Evolutionary conservation across 139 green algal genomes (phyloP).

Genomic region (Zygnema circumcarinatum): DNA sequence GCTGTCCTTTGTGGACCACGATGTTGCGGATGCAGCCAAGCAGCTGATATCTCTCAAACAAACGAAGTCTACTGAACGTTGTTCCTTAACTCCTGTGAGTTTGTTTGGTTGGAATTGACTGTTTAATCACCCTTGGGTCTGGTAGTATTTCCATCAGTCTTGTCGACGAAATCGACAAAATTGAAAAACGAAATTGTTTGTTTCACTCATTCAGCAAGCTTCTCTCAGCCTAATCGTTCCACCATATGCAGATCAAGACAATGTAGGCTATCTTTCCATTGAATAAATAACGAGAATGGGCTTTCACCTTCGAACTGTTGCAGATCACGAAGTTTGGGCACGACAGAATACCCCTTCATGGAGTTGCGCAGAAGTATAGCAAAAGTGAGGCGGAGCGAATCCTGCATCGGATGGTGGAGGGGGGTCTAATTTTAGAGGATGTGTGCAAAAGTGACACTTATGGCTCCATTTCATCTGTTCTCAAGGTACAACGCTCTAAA

Average conservation of each 20-base stretch:
- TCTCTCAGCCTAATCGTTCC: neutral
- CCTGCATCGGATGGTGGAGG: constrained; percentile 48
- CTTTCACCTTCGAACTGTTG: constrained; percentile 16
- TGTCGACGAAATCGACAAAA: too few relatives aligned
- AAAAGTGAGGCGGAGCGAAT: constrained; percentile 62
- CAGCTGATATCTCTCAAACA: constrained; percentile 33
- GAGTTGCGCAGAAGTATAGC: constrained; percentile 49
- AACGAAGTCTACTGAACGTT: neutral
- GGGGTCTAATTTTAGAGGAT: constrained; percentile 56
- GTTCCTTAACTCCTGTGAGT: neutral
- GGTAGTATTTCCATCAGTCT: too few relatives aligned
- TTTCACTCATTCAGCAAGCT: neutral
- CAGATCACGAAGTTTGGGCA: constrained; percentile 61
- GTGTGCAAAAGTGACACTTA: constrained; percentile 53
- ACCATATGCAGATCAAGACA: neutral
- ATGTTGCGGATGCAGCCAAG: constrained; percentile 34
- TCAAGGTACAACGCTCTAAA: constrained; percentile 38
- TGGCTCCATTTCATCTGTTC: constrained; percentile 39
- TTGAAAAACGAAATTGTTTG: too few relatives aligned
- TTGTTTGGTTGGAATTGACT: neutral
- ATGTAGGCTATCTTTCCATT: neutral
- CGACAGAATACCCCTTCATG: constrained; percentile 49
- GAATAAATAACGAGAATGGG: neutral
- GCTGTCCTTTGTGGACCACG: constrained; percentile 1
- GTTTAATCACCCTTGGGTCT: too few relatives aligned